phyloP scores from a whole-genome alignment of 1,139 yeast genomes.

The Eremothecium gossypii region DNA sequence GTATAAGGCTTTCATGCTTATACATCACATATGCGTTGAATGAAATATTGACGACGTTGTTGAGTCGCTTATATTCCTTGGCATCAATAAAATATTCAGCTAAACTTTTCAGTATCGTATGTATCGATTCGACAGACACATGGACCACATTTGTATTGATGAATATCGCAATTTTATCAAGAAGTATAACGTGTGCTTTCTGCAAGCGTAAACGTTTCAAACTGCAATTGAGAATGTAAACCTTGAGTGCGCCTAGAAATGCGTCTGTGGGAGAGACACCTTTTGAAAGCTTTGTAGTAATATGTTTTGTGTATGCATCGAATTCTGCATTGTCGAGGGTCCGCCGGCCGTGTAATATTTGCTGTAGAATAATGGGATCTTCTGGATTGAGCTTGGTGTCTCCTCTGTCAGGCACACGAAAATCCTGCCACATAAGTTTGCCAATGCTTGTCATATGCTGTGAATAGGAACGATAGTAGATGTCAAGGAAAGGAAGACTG shows the following conservation, averaged over 20 bases:
- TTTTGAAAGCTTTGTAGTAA: not conserved
- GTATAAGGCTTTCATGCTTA: slow-evolving; percentile 10
- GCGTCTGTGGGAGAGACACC: not conserved
- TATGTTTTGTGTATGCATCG: not conserved
- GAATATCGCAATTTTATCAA: slow-evolving; percentile 11
- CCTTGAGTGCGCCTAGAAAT: not conserved
- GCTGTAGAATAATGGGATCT: not conserved
- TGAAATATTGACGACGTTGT: slow-evolving; percentile 28
- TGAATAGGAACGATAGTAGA: slow-evolving; percentile 5
- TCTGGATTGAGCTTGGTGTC: not conserved
- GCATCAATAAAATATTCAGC: slow-evolving; percentile 14
- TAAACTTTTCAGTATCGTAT: slow-evolving; percentile 7
- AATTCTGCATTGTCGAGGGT: not conserved
- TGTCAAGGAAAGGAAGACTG: not conserved
- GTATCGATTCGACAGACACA: slow-evolving; percentile 1
- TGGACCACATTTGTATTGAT: slow-evolving; percentile 11
- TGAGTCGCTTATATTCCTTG: slow-evolving; percentile 24
- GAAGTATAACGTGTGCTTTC: not conserved
- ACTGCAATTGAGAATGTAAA: not conserved
- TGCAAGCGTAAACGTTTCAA: not conserved
- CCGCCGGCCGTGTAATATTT: not conserved
- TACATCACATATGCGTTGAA: slow-evolving; percentile 23
- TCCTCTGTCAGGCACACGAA: not conserved
- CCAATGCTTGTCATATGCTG: slow-evolving; percentile 1
- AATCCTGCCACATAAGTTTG: slow-evolving; percentile 6